These are phyloP conservation scores for Zygosaccharomyces pseudobailii DNA, from an alignment of 1,139 yeast genomes.

Conservation along the genomic window DNA sequence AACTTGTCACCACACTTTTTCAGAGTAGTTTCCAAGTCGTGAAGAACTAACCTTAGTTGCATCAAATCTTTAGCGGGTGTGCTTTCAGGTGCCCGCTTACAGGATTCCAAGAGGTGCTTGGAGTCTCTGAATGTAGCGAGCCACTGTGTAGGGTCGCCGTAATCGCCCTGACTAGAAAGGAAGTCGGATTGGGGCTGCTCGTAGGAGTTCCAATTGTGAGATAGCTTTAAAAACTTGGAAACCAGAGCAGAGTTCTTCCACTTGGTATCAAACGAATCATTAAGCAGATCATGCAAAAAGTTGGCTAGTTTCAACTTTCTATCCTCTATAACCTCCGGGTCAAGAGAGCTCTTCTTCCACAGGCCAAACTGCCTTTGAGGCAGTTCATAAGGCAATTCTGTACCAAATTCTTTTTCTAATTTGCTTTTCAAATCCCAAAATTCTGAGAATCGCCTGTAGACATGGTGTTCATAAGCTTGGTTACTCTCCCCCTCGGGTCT, in stretches of 20 bases:
- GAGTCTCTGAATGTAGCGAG: constrained; percentile 36
- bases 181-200: constrained; percentile 4
- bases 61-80: constrained; percentile 31
- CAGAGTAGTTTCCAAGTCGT: constrained; percentile 31
- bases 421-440: constrained; percentile 44
- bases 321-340: constrained; percentile 40
- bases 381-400: constrained; percentile 44
- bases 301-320: constrained; percentile 45
- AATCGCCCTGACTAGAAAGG: constrained; percentile 13
- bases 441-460: constrained; percentile 38
- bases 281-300: constrained; percentile 46
- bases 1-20: constrained; percentile 34
- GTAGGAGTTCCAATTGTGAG: constrained; percentile 23
- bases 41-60: constrained; percentile 31
- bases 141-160: constrained; percentile 33
- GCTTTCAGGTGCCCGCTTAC: constrained; percentile 25
- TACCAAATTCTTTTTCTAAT: constrained; percentile 43
- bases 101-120: constrained; percentile 34
- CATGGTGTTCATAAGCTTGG: constrained; percentile 12
- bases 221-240: constrained; percentile 36
- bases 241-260: constrained; percentile 39
- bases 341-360: constrained; percentile 18
- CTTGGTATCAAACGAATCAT: constrained; percentile 40
- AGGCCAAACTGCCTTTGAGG: constrained; percentile 35
- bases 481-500: constrained; percentile 10